Base-by-base conservation (phyloP, 306 rosid genomes). In the Carpinus viminea region DNA sequence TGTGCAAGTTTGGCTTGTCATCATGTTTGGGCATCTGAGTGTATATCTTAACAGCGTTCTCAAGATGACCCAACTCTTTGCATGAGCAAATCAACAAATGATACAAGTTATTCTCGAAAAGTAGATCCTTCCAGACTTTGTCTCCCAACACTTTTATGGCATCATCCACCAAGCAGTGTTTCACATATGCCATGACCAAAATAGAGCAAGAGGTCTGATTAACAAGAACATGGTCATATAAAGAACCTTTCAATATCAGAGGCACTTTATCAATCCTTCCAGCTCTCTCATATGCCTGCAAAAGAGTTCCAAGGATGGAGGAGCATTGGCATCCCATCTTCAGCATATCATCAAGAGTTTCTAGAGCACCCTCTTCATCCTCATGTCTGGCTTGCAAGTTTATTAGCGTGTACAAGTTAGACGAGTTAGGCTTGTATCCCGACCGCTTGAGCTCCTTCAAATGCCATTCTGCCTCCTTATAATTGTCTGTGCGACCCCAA, bases 61-160 rank as follows among this genome's bases (percentile, higher is more conserved):
- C 91, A 48, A 86, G 84, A 79, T 75, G 83, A 78, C 91, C 93
- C 38, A 77, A 84, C 72, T 95, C 99, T 83, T 89, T 95, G 80
- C 94, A 91, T 0, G 93, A 88, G 81, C 99, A 95, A 79, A 93
- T 95, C 83, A 95, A 83, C 72, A 95, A 82, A 83, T 95, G 98
- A 83, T 91, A 92, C 88, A 95, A 80, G 81, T 92, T 91, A 69
- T 81, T 92, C 83, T 95, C 97, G 8, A 87, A 91, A 62, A 13
- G 75, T 28, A 70, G 86, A 80, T 93, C 98, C 61, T 77, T 85
- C 98, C 99, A 95, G 82, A 68, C 80, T 75, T 87, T 93, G 50
- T 86, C 91, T 73, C 78, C 84, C 91, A 95, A 73, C 60, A 95
- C 82, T 75, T 81, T 74, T 21, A 91, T 36, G 15, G 97, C 92